Evolutionary conservation across 2,329 filamentous ascomycete genomes (phyloP).

Genomic region (Calonectria hongkongensis): DNA sequence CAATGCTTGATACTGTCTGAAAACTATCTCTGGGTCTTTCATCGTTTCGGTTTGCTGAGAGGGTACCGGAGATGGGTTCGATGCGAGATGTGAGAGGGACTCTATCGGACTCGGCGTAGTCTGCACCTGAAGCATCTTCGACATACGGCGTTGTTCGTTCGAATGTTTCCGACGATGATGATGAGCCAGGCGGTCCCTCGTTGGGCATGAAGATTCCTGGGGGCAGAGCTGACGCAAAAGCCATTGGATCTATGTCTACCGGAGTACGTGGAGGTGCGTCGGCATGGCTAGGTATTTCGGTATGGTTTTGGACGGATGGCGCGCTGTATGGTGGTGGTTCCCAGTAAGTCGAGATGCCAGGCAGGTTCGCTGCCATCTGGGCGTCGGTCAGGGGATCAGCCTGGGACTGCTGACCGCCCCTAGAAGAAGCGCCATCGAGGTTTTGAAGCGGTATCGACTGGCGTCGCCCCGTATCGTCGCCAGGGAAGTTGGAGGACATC

Average conservation of each 20-base stretch:
- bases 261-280: conserved; percentile 66
- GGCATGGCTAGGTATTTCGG: conserved; percentile 58
- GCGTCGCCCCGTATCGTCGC: conserved; percentile 53
- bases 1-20: conserved; percentile 73
- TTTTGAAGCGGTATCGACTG: conserved; percentile 83
- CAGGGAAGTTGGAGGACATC: conserved; percentile 58
- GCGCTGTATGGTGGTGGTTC: conserved; percentile 67
- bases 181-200: conserved; percentile 35
- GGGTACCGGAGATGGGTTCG: conserved; percentile 72
- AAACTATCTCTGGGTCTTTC: conserved; percentile 72
- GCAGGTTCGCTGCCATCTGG: conserved; percentile 59
- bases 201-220: conserved; percentile 66
- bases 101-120: conserved; percentile 74
- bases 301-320: conserved; percentile 55
- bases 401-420: conserved; percentile 36
- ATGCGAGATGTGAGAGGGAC: conserved; percentile 74
- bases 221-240: conserved; percentile 73
- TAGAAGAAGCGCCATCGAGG: conserved; percentile 61
- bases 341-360: conserved; percentile 72
- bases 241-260: conserved; percentile 73
- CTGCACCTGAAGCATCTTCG: conserved; percentile 57
- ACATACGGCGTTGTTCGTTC: conserved; percentile 59
- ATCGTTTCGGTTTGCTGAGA: conserved; percentile 64
- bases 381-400: conserved; percentile 39
- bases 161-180: conserved; percentile 55